Percentiles rank a stretch among this genome's conserved stretches.
Evolutionary conservation across 2,329 filamentous ascomycete species (phyloP).

Genomic region (Diaporthe sp.): DNA sequence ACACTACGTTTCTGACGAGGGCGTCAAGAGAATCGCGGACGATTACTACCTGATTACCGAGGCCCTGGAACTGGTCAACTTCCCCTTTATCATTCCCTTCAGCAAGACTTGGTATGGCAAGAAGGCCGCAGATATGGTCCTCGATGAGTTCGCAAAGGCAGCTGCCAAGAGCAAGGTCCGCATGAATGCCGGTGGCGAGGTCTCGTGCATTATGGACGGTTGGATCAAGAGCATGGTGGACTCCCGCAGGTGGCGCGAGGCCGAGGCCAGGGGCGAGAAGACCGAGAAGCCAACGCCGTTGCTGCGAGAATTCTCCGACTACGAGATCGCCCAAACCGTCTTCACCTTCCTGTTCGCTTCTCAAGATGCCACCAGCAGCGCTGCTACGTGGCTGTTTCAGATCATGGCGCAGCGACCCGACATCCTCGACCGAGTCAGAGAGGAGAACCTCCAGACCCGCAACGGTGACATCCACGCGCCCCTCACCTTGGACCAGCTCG

Average conservation of each 20-base stretch:
- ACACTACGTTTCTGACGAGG: constrained; percentile 91
- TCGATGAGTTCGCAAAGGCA: constrained; percentile 90
- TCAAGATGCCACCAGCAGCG: constrained; percentile 95
- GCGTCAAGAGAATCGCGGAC: constrained; percentile 93
- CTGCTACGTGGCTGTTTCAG: constrained; percentile 96
- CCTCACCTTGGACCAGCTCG: constrained; percentile 86
- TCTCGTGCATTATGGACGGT: constrained; percentile 94
- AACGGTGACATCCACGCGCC: constrained; percentile 79
- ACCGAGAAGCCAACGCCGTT: constrained; percentile 85
- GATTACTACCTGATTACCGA: constrained; percentile 98
- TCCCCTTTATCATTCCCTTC: constrained; percentile 94
- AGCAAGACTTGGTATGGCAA: constrained; percentile 98
- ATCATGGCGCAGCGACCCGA: constrained; percentile 94
- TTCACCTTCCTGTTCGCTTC: constrained; percentile 98
- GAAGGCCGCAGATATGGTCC: constrained; percentile 92
- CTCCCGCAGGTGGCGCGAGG: constrained; percentile 84
- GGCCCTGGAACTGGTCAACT: constrained; percentile 96
- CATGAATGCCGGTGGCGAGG: constrained; percentile 88
- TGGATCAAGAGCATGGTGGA: constrained; percentile 93
- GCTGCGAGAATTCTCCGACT: constrained; percentile 88
- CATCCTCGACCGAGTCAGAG: constrained; percentile 87
- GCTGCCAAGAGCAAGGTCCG: constrained; percentile 93
- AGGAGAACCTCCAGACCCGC: constrained; percentile 86
- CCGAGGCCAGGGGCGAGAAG: constrained; percentile 77
- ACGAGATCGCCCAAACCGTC: constrained; percentile 91